Evolutionary conservation across 1,139 yeast genomes (phyloP), one percentile per base, ranked within the genome.

Genomic region (Sugiyamaella paludigena): DNA sequence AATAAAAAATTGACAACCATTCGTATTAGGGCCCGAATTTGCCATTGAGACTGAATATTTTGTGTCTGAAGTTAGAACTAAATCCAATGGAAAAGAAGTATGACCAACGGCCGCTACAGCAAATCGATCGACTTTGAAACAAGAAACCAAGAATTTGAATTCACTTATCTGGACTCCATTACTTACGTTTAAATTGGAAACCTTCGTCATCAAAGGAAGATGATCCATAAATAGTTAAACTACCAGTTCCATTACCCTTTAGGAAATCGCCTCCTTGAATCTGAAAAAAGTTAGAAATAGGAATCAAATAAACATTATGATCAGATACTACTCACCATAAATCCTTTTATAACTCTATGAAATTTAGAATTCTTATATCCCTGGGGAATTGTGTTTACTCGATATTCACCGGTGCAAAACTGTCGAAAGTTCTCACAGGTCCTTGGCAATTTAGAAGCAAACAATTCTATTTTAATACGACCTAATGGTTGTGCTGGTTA

Each of bases 121-220:
- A n/a, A n/a, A n/a, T n/a, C n/a, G n/a, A n/a, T n/a, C n/a, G n/a
- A n/a, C n/a, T n/a, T n/a, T n/a, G n/a, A n/a, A n/a, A n/a, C n/a
- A n/a, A n/a, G n/a, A n/a, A n/a, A n/a, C n/a, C n/a, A n/a, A n/a
- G n/a, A n/a, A n/a, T n/a, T n/a, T n/a, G n/a, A n/a, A n/a, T n/a
- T n/a, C n/a, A 16, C 3, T 4, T 15, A 6, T 27, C 29, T 11
- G 12, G 16, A 13, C 31, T n/a, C 45, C n/a, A 12, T n/a, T 16
- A 53, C 64, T 82, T 88, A 65, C 88, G 96, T 49, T 73, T 74
- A 56, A 77, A 68, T 53, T 75, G 67, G 68, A 87, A 87, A 67
- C 84, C 84, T 66, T 89, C 97, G 66, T 89, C 97, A 61, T 87
- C 91, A 63, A 89, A 89, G 64, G 84, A 87, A 57, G 53, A 55